phyloP scores from a whole-genome alignment of 208 protist species.

The Trypanosoma vivax region DNA sequence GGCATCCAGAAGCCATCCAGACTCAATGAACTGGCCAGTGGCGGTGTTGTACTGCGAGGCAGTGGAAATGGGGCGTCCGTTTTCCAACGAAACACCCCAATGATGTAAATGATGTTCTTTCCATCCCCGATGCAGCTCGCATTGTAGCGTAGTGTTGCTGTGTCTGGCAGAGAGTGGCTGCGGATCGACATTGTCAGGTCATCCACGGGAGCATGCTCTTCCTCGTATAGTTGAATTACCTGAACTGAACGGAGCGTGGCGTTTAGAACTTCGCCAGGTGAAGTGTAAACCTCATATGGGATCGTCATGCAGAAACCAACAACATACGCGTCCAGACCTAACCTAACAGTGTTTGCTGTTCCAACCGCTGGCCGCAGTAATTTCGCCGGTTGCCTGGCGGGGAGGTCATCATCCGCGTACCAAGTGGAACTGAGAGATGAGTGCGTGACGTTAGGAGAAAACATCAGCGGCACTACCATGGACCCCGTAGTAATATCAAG shows the following conservation, averaged over 20 bases:
- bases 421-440: too few relatives aligned
- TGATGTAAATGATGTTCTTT: slow-evolving; percentile 21
- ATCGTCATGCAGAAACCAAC: slow-evolving; percentile 40
- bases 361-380: slow-evolving; percentile 30
- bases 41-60: slow-evolving; percentile 36
- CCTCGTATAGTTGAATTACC: slow-evolving; percentile 12
- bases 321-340: slow-evolving; percentile 23
- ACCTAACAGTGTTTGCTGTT: slow-evolving; percentile 21
- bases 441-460: slow-evolving; percentile 4
- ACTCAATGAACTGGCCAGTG: slow-evolving; percentile 31
- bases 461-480: slow-evolving; percentile 5
- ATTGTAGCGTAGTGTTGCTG: slow-evolving; percentile 16
- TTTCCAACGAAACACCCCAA: slow-evolving; percentile 19
- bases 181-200: slow-evolving; percentile 17
- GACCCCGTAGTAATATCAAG: slow-evolving; percentile 6
- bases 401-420: neutral
- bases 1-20: slow-evolving; percentile 20
- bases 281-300: slow-evolving; percentile 10
- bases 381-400: neutral
- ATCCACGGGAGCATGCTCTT: slow-evolving; percentile 14
- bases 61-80: slow-evolving; percentile 8
- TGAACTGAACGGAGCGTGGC: slow-evolving; percentile 20
- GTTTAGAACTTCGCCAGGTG: neutral
- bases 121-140: slow-evolving; percentile 23
- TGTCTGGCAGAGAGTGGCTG: slow-evolving; percentile 8